A percentile compares a stretch with the other conserved stretches of the same genome.
These are phyloP conservation scores for Mortierella sp. DNA, from an alignment of 371 early-diverging fungal genomes.

Conservation along the genomic window DNA sequence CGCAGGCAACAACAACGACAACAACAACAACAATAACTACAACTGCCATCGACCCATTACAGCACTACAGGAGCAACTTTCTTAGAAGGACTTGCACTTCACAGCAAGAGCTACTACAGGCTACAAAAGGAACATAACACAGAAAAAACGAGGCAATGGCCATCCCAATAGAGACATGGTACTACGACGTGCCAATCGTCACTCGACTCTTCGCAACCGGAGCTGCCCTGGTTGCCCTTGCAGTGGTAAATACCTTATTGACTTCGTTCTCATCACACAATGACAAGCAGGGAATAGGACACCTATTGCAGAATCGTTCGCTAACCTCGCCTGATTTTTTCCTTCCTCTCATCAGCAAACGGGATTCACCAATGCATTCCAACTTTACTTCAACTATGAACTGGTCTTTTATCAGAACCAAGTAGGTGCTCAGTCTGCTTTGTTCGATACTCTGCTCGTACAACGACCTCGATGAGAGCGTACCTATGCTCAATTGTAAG, in stretches of 20 bases:
- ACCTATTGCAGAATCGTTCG: not conserved
- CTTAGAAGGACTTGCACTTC: not conserved
- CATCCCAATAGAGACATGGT: slow-evolving; percentile 92
- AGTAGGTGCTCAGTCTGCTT: slow-evolving; percentile 62
- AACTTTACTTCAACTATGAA: slow-evolving; percentile 85
- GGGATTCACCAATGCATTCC: slow-evolving; percentile 77
- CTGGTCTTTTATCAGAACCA: slow-evolving; percentile 75
- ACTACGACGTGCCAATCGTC: slow-evolving; percentile 88
- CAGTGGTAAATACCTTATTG: slow-evolving; percentile 68
- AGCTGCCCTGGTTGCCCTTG: slow-evolving; percentile 81
- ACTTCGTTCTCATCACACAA: not conserved
- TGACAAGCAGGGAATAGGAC: not conserved
- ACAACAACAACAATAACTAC: not conserved
- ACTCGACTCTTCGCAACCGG: slow-evolving; percentile 89
- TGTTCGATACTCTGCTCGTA: not conserved
- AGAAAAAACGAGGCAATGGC: slow-evolving; percentile 29
- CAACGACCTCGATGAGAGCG: not conserved
- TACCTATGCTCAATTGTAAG: not conserved
- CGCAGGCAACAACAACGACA: not conserved
- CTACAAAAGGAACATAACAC: not conserved
- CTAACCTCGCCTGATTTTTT: not conserved
- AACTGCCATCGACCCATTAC: not conserved
- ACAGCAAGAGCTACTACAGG: not conserved
- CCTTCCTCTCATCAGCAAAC: slow-evolving; percentile 66
- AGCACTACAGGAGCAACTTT: not conserved